Base-by-base conservation (phyloP, 331 rosid genomes). In the Telfairia occidentalis region DNA sequence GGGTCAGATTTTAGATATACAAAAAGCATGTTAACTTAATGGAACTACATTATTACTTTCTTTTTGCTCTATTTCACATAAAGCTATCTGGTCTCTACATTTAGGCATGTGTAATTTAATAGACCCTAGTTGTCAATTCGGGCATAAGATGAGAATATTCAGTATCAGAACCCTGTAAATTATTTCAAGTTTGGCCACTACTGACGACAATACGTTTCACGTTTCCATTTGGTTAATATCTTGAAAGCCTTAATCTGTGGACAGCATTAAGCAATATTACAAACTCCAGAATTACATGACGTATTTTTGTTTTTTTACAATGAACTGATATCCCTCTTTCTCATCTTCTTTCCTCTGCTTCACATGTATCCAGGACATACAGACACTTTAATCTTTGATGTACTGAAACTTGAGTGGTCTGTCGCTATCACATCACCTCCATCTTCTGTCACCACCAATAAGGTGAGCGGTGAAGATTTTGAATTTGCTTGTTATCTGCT, bases 301-400 rank as follows among this genome's bases (percentile, higher is more conserved):
- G 7, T 24, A 7, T 24, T 42, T 30, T 59, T n/a, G n/a, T 77
- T 21, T 53, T 54, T 35, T 45, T 28, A 42, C 21, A 29, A 3
- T 32, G 24, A 55, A 12, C 54, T 74, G 50, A 75, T 3, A 28
- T 46, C 35, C 32, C 55, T 66, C 26, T 70, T 53, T 73, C 77
- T 46, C 52, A 7, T 34, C 42, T 43, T 9, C 19, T 67, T 29
- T 5, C 52, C 18, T 16, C 71, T 21, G 18, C 28, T 55, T 67
- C 50, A 75, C 24, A 59, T 57, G 49, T 59, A 76, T 83, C 54
- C 85, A 90, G 98, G 97, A 77, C 88, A 88, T 76, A 83, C 85
- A n/a, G 98, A 93, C 86, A 93, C 98, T 61, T 71, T 93, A 40
- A 79, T 90, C 73, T 93, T 88, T 88, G 98, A 93, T 83, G 81